A percentile compares a stretch with the other conserved stretches of the same genome.
phyloP scores from a whole-genome alignment of 2,329 filamentous ascomycete species.

The Nothopassalora personata region DNA sequence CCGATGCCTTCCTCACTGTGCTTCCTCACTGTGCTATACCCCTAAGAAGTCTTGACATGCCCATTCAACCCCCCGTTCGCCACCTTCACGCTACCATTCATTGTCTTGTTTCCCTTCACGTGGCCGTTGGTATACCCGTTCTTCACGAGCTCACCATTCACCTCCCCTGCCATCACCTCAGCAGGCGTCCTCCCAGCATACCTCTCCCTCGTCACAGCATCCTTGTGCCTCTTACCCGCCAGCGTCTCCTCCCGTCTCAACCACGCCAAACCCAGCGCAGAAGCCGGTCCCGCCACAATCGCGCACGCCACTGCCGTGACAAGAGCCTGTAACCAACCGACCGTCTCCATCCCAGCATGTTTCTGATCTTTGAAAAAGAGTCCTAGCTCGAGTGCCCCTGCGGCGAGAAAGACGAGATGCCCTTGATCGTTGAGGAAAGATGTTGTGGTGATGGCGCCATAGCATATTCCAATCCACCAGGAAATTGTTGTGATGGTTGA shows the following conservation, averaged over 20 bases:
- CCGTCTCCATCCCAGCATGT: constrained; percentile 25
- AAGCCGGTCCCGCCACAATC: constrained; percentile 29
- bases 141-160: background rate
- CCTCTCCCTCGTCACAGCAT: constrained; percentile 15
- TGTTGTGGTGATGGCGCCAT: constrained; percentile 5
- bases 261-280: constrained; percentile 29
- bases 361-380: constrained; percentile 34
- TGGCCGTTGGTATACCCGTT: background rate
- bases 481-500: constrained; percentile 1
- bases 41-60: background rate
- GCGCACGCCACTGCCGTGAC: constrained; percentile 14
- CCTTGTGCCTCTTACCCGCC: constrained; percentile 25
- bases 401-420: background rate
- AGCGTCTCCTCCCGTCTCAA: constrained; percentile 35
- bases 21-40: no score
- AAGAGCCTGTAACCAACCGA: constrained; percentile 24
- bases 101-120: background rate
- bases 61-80: background rate
- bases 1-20: no score
- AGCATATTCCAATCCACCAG: constrained; percentile 9
- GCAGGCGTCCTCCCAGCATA: constrained; percentile 10
- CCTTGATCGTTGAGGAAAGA: background rate
- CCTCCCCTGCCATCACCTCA: constrained; percentile 6
- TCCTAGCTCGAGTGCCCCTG: constrained; percentile 27
- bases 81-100: background rate